Conservation (phyloP, 2,329 filamentous ascomycete species). For the Sporothrix sp. region DNA sequence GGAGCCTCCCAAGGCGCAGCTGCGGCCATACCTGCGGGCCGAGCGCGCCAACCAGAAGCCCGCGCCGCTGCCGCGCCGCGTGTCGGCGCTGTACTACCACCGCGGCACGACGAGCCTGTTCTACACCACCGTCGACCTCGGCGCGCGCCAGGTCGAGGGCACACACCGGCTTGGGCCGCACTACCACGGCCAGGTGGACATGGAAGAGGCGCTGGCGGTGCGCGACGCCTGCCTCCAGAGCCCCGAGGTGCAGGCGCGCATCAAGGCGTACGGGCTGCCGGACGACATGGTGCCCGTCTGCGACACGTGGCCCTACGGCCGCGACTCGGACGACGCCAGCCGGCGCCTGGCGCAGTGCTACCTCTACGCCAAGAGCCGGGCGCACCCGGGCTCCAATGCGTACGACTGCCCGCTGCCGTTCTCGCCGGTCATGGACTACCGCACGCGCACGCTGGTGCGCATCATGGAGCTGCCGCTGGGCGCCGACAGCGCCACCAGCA, state of each 20-base stretch:
- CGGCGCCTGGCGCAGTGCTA: slow-evolving; percentile 9
- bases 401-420: slow-evolving; percentile 48
- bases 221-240: slow-evolving; percentile 20
- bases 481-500: slow-evolving; percentile 16
- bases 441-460: slow-evolving; percentile 33
- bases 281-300: slow-evolving; percentile 34
- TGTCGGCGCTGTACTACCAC: slow-evolving; percentile 19
- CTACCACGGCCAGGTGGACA: slow-evolving; percentile 21
- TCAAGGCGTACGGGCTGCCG: slow-evolving; percentile 34
- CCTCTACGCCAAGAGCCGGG: slow-evolving; percentile 5
- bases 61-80: slow-evolving; percentile 30
- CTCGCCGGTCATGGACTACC: slow-evolving; percentile 38
- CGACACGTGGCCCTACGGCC: slow-evolving; percentile 44
- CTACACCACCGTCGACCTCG: slow-evolving; percentile 16
- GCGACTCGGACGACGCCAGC: neutral
- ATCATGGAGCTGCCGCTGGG: slow-evolving; percentile 38
- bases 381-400: slow-evolving; percentile 38
- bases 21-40: slow-evolving; percentile 33
- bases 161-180: slow-evolving; percentile 20
- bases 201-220: slow-evolving; percentile 29
- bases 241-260: slow-evolving; percentile 30
- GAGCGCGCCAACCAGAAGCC: slow-evolving; percentile 21
- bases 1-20: slow-evolving; percentile 39
- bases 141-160: slow-evolving; percentile 19
- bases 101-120: slow-evolving; percentile 13